Evolutionary conservation across 1,139 yeast species (phyloP).

Genomic region (Taphrina pruni): DNA sequence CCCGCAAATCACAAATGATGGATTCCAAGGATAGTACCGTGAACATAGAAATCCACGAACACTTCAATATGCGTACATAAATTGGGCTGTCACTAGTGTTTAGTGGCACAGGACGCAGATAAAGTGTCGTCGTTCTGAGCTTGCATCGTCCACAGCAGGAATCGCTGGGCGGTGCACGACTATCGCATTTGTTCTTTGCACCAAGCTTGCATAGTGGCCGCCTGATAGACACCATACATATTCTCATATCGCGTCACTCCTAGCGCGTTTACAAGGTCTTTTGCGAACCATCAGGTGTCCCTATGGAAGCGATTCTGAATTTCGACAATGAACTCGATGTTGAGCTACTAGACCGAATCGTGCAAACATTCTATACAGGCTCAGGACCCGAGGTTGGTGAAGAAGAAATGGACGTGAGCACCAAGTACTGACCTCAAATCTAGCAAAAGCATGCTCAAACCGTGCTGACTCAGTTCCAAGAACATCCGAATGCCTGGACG

Average conservation of each 20-base stretch:
- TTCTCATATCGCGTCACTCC: not conserved
- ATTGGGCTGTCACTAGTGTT: too few species aligned
- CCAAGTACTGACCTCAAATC: constrained; percentile 37
- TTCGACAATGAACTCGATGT: constrained; percentile 80
- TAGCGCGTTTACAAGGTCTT: not conserved
- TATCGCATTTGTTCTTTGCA: too few species aligned
- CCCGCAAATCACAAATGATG: constrained; percentile 1
- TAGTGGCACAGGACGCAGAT: too few species aligned
- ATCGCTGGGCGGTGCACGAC: too few species aligned
- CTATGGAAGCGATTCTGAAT: constrained; percentile 87
- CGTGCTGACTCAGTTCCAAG: constrained; percentile 85
- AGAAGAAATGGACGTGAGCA: not conserved
- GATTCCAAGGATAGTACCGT: not conserved
- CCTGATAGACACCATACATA: too few species aligned
- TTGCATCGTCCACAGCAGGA: too few species aligned
- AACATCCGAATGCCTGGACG: constrained; percentile 95
- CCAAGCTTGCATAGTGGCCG: too few species aligned
- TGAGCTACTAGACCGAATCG: constrained; percentile 77
- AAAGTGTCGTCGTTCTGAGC: too few species aligned
- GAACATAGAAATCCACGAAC: not conserved
- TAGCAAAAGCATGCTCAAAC: constrained; percentile 79
- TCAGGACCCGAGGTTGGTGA: constrained; percentile 55
- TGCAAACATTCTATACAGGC: constrained; percentile 85
- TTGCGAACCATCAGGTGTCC: not conserved
- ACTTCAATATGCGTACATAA: too few species aligned